These are phyloP conservation scores for Phialophora expanda DNA, from an alignment of 2,329 filamentous ascomycete genomes.

Conservation along the genomic window DNA sequence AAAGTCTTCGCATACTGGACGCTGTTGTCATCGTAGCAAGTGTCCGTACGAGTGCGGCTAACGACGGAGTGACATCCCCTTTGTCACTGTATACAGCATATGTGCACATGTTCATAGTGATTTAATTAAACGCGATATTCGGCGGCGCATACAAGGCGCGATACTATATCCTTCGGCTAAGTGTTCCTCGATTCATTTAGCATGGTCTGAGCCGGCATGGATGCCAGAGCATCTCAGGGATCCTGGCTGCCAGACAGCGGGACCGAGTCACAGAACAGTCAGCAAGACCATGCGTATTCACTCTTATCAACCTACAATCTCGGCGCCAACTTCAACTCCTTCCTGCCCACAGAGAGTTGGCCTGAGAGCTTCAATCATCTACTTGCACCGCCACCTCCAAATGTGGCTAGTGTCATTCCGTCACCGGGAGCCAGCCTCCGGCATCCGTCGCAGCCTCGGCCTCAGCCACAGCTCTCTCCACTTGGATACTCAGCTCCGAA, in stretches of 20 bases:
- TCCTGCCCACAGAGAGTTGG: neutral
- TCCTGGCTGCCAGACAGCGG: too few species aligned
- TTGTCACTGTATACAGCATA: neutral
- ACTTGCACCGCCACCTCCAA: neutral
- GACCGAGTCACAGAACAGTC: too few species aligned
- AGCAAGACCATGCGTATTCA: neutral
- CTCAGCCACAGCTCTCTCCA: constrained; percentile 3
- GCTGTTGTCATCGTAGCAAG: neutral
- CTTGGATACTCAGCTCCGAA: constrained; percentile 4
- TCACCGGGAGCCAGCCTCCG: too few species aligned
- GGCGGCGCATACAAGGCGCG: neutral
- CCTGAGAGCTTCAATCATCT: neutral
- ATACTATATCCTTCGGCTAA: neutral
- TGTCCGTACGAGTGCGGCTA: neutral
- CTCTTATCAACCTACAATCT: neutral
- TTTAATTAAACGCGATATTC: too few species aligned
- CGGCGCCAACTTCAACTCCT: neutral
- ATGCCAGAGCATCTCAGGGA: neutral
- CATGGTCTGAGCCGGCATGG: neutral
- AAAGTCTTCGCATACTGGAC: neutral
- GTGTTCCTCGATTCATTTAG: neutral
- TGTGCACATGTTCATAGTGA: neutral
- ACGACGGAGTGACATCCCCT: neutral
- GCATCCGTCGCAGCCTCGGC: too few species aligned
- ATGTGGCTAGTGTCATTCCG: neutral